phyloP scores from a whole-genome alignment of 352 stramenopile genomes.

The Peronosclerospora sorghi region DNA sequence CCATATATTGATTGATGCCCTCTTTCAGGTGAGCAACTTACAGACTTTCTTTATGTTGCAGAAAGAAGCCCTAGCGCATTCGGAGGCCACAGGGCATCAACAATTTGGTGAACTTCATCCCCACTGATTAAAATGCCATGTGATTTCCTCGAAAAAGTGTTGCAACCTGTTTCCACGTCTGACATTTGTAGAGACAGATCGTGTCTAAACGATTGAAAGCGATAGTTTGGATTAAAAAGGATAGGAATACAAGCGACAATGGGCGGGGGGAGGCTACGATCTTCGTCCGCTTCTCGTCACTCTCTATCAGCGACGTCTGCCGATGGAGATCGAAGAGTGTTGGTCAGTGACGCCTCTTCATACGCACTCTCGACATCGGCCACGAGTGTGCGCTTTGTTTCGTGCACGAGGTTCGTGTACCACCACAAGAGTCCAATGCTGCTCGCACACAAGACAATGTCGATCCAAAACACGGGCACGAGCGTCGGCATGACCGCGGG shows the following conservation, averaged over 20 bases:
- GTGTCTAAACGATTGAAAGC: no score
- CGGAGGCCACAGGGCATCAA: constrained; percentile 50
- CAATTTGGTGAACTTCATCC: constrained; percentile 61
- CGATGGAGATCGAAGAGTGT: constrained; percentile 29
- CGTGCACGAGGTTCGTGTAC: constrained; percentile 43
- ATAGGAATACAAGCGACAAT: no score
- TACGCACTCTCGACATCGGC: constrained; percentile 24
- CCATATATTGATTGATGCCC: no score
- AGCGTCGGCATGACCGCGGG: constrained; percentile 45
- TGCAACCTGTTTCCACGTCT: no score
- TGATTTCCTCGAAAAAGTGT: no score
- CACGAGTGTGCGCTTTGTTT: constrained; percentile 29
- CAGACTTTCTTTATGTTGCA: not conserved
- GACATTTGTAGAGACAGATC: no score
- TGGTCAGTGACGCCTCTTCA: constrained; percentile 4
- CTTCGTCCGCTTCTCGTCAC: no score
- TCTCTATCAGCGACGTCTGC: no score
- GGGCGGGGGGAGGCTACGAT: no score
- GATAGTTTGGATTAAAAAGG: no score
- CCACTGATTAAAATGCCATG: constrained; percentile 6
- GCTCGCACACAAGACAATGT: constrained; percentile 36
- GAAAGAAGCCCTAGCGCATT: constrained; percentile 54
- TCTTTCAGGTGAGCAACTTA: not conserved
- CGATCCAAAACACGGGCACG: constrained; percentile 59
- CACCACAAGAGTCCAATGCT: constrained; percentile 46